Evolutionary conservation across 1,284 basidiomycete species (phyloP), one percentile per base, ranked within the genome.

Genomic region (Schizopora paradoxa): DNA sequence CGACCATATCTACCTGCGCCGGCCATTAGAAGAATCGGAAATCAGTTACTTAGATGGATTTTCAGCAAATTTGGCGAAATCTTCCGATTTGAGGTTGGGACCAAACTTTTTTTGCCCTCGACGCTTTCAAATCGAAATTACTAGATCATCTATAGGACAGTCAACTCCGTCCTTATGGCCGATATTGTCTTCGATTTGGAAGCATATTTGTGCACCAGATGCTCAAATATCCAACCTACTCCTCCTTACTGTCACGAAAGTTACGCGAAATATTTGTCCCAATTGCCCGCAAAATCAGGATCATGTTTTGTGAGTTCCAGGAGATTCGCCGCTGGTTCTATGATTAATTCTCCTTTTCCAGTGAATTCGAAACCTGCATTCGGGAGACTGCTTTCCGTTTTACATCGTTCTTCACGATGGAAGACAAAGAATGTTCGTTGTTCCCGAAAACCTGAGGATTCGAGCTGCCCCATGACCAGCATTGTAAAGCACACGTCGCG

Each of bases 201-300:
- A 31, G 4, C 13, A 7, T 14, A 23, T 51, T 14, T 32, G 45
- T 29, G 27, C 18, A 19, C 37, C 22, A 18, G n/a, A 44, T 13
- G 18, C 27, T 18, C 16, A 33, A n/a, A n/a, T 29, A 22, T 28
- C 45, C 25, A 32, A 27, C n/a, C 26, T 31, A 11, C n/a, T 47
- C 25, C 43, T 41, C 41, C 61, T 68, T 13, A 73, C 68, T 53
- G 55, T 86, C n/a, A 79, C 79, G 4, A 80, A 74, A 53, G 83
- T 90, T 56, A 88, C 84, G 4, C 74, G 87, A 49, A 90, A 90
- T 60, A 64, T 90, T 10, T 79, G 83, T 23, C 85, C 84, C 10
- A 79, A 74, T 10, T 75, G 79, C 19, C 70, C 77, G 10, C 55
- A 60, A 16, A 90, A 88, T 62, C 86, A 90, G 58, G 57, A 62